Conservation (phyloP, 1,284 basidiomycete genomes). For the Marasmius tenuissimus region DNA sequence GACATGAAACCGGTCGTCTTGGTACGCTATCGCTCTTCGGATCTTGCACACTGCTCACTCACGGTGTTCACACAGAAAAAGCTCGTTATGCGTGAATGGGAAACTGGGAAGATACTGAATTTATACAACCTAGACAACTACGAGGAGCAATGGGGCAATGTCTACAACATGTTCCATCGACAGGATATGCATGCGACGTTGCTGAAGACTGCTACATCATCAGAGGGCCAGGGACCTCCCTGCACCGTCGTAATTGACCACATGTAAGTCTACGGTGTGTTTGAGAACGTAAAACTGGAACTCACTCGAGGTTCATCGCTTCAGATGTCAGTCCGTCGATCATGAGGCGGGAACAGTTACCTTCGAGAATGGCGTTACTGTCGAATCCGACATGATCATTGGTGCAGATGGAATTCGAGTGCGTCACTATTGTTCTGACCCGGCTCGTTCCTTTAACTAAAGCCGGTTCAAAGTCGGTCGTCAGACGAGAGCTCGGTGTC, state of each 20-base stretch:
- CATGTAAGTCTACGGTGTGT: constrained; percentile 27
- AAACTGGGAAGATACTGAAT: constrained; percentile 26
- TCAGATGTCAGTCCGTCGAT: constrained; percentile 26
- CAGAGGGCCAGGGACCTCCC: constrained; percentile 26
- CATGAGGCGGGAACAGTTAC: constrained; percentile 27
- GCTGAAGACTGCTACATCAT: constrained; percentile 24
- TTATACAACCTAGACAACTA: constrained; percentile 30
- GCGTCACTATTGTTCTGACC: constrained; percentile 3
- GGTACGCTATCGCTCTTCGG: constrained; percentile 9
- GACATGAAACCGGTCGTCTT: constrained; percentile 29
- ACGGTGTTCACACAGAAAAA: constrained; percentile 19
- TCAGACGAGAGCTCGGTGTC: constrained; percentile 27
- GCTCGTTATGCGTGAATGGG: constrained; percentile 31
- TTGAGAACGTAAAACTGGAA: not conserved
- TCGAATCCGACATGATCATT: constrained; percentile 36
- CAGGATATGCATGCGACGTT: constrained; percentile 31
- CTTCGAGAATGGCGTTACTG: constrained; percentile 29
- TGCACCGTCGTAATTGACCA: constrained; percentile 26
- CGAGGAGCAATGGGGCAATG: constrained; percentile 32
- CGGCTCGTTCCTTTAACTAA: not conserved
- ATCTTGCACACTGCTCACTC: not conserved
- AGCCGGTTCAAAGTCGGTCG: constrained; percentile 21
- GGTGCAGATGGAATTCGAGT: constrained; percentile 40
- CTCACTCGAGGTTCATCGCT: not conserved
- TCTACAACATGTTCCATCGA: constrained; percentile 33